phyloP scores from a whole-genome alignment of 345 rosid genomes.

The Euphorbia tirucalli region DNA sequence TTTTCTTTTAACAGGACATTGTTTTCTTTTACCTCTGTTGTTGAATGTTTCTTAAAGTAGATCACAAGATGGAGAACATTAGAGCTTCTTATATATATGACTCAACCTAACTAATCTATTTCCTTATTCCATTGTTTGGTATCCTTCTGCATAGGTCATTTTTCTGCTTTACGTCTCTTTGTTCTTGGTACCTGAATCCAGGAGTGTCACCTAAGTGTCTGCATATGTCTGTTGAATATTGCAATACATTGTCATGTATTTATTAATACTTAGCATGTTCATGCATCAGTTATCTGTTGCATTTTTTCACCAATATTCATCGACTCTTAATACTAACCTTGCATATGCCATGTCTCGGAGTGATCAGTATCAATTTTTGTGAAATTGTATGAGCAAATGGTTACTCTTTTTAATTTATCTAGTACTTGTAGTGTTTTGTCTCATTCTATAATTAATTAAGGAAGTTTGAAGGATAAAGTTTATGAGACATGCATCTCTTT shows the following conservation, averaged over 20 bases:
- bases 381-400: not conserved
- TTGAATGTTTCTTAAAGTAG: not conserved
- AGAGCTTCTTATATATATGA: not conserved
- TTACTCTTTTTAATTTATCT: not conserved
- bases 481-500: not conserved
- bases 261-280: slow-evolving; percentile 4
- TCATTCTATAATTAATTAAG: not conserved
- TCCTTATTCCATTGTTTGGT: too few species aligned
- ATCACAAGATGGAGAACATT: not conserved
- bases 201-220: not conserved
- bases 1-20: not conserved
- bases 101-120: not conserved
- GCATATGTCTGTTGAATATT: not conserved
- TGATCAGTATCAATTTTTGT: not conserved
- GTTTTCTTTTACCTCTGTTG: not conserved
- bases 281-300: not conserved
- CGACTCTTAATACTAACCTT: not conserved
- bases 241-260: not conserved
- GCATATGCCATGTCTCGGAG: not conserved
- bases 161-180: not conserved
- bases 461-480: not conserved
- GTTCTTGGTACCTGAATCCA: not conserved
- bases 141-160: not conserved
- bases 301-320: not conserved
- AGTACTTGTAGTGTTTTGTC: not conserved